These are phyloP conservation scores for Boletus pseudo-olivaceus DNA, from an alignment of 768 basidiomycete species.

Conservation along the genomic window DNA sequence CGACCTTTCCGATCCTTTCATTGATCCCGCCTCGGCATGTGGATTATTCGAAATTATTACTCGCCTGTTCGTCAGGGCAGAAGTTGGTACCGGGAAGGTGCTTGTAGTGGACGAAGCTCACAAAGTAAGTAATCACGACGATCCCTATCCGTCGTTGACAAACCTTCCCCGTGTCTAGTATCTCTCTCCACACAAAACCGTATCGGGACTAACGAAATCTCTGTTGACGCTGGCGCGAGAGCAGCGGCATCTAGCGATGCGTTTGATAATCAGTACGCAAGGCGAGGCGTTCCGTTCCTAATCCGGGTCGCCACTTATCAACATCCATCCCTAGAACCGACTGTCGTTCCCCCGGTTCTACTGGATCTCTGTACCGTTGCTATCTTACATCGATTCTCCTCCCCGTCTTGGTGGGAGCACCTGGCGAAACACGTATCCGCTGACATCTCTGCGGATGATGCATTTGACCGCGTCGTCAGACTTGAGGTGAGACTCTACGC, in stretches of 20 bases:
- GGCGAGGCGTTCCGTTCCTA: constrained; percentile 34
- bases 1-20: constrained; percentile 71
- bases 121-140: constrained; percentile 42
- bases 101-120: constrained; percentile 75
- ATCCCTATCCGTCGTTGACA: not conserved
- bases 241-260: constrained; percentile 69
- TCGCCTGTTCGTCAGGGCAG: constrained; percentile 59
- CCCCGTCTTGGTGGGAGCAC: constrained; percentile 74
- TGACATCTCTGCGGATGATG: constrained; percentile 53
- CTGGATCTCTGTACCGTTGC: constrained; percentile 63
- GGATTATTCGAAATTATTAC: constrained; percentile 68
- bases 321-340: constrained; percentile 50
- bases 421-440: constrained; percentile 64
- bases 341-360: constrained; percentile 63
- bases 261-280: constrained; percentile 73
- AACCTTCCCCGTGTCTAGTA: constrained; percentile 43
- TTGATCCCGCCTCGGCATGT: constrained; percentile 64
- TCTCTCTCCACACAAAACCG: constrained; percentile 43
- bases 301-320: too few relatives aligned
- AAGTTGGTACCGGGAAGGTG: constrained; percentile 61
- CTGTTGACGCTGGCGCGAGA: constrained; percentile 60
- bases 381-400: constrained; percentile 73
- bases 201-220: constrained; percentile 54
- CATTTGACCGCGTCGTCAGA: constrained; percentile 62
- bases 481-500: constrained; percentile 46